Percentiles rank a stretch among this genome's conserved stretches.
Conservation (phyloP, 345 rosid genomes). For the Gossypium bickii region DNA sequence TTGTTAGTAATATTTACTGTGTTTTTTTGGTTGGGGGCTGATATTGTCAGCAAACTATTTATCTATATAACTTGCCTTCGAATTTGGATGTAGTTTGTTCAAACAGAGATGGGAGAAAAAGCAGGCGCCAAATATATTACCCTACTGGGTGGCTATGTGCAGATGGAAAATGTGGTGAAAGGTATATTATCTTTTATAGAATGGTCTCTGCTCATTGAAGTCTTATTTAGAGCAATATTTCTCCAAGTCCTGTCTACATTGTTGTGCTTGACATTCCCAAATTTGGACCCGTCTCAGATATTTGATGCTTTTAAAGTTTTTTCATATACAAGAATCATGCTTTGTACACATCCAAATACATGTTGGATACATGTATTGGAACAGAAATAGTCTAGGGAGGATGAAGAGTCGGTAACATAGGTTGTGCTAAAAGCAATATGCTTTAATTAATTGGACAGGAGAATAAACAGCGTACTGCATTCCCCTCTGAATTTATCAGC, state of each 20-base stretch:
- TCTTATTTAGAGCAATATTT: background rate
- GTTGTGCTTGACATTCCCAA: background rate
- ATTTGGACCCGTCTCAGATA: background rate
- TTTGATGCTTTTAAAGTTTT: background rate
- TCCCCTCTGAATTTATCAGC: background rate
- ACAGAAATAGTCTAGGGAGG: background rate
- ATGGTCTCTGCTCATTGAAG: background rate
- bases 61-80: conserved; percentile 1
- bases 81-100: conserved; percentile 64
- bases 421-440: background rate
- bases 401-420: background rate
- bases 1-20: background rate
- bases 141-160: conserved; percentile 66
- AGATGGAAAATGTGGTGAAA: conserved; percentile 70
- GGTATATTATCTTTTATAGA: conserved; percentile 40
- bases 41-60: background rate
- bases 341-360: background rate
- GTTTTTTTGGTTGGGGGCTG: background rate
- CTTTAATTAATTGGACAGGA: background rate
- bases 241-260: background rate
- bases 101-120: conserved; percentile 52
- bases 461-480: background rate
- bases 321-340: background rate
- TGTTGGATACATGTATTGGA: background rate
- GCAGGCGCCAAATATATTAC: conserved; percentile 28